Conservation (phyloP, 2,329 filamentous ascomycete genomes). For the Fusarium sp. region DNA sequence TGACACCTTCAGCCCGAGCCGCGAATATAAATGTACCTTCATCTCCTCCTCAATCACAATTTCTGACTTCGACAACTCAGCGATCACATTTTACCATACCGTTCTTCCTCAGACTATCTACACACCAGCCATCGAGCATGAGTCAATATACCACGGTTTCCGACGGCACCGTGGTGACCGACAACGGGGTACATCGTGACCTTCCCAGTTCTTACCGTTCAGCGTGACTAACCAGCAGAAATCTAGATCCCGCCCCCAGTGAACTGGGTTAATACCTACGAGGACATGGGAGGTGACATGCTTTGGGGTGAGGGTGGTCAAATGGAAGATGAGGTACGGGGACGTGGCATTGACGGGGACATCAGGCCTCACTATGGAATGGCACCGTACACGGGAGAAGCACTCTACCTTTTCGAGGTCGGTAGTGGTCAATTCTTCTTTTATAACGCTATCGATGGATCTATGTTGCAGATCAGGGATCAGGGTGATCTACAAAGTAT, state of each 20-base stretch:
- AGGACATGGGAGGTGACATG: conserved; percentile 1
- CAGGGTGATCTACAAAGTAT: background rate
- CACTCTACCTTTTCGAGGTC: background rate
- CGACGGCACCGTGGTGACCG: no score
- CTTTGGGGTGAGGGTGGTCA: background rate
- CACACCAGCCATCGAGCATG: no score
- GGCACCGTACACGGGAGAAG: conserved; percentile 3
- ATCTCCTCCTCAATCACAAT: no score
- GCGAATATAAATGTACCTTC: no score
- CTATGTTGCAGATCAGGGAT: background rate
- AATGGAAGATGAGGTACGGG: background rate
- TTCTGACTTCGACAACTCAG: no score
- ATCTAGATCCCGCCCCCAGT: background rate
- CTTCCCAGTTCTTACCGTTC: no score
- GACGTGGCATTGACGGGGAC: background rate
- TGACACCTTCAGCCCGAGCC: no score
- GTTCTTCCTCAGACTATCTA: no score
- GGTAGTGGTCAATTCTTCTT: background rate
- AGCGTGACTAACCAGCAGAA: no score
- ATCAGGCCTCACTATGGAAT: background rate
- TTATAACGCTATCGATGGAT: background rate
- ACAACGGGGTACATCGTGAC: no score
- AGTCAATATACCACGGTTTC: no score
- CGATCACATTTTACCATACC: no score
- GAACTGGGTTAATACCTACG: background rate